Evolutionary conservation across 2,329 filamentous ascomycete genomes (phyloP), one percentile per base, ranked within the genome.

Genomic region (Trichoderma koningiopsis): DNA sequence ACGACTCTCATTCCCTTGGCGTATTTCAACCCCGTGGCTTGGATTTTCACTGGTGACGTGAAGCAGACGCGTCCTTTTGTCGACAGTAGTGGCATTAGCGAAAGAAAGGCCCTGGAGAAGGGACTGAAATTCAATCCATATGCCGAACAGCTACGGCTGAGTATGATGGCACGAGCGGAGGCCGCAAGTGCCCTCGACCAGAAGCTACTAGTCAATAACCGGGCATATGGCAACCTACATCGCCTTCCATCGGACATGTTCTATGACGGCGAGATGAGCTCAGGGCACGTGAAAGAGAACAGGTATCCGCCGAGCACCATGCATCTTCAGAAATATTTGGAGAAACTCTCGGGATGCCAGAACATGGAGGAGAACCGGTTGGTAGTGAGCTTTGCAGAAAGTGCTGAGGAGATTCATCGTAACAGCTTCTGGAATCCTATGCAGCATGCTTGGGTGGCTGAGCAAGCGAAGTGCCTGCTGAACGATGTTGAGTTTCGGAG

Each of bases 41-140:
- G 82, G 81, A 81, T 85, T 2, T 80, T 83, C 57, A 82, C 81
- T 0, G 83, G 83, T 1, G 83, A 83, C 47, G 79, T 81, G n/a
- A 78, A 81, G 1, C 80, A 84, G 67, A 84, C 81, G 0, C 77
- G 79, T 6, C 83, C 83, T 0, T 85, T 79, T 31, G 79, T 83
- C 24, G 78, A 80, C 31, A 74, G 75, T 29, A 74, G 75, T 8
- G 47, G 37, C n/a, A 71, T 69, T 2, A 70, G 74, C 33, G 70
- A 61, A 13, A 71, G 70, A 0, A 73, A 73, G 6, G 71, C 71
- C 0, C 19, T 40, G 1, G 68, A 68, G 4, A 70, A 72, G 8
- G 75, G 75, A 0, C 43, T 78, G 0, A 73, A 71, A 11, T 75
- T 74, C 65, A 81, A 81, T 19, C 78, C 78, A 0, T 75, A 76